Evolutionary conservation across 2,329 filamentous ascomycete genomes (phyloP), one percentile per base, ranked within the genome.

Genomic region (Helotiales sp.): DNA sequence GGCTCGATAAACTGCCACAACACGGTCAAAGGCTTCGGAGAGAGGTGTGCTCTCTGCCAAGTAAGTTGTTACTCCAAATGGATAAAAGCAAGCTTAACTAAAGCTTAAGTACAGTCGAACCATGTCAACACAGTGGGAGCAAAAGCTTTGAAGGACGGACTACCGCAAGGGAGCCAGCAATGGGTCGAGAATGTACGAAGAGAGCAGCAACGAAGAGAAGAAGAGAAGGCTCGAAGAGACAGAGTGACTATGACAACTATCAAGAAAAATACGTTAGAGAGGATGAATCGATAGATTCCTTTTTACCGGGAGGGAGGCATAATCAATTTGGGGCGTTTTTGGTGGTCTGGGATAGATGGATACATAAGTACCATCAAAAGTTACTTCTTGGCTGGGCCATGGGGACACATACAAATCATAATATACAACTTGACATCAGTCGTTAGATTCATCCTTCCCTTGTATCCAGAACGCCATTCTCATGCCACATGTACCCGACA

Each of bases 1-100:
- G 75, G 76, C 72, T 77, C 76, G 13, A 75, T 78, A 64, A 76
- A 78, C 66, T 80, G 79, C 74, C 77, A 76, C 62, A 80, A 80
- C 64, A 75, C 71, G 2, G 79, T 80, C 28, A 66, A 69, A 47
- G 76, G 73, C 52, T 80, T 80, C 58, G 79, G 79, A 10, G 78
- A 80, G 34, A 69, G 77, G 45, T 80, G 79, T 71, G 77, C 75
- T 69, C 74, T 79, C 26, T 80, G 79, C 65, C 69, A 76, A 20
- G 78, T 79, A 67, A 70, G 76, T 69, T 13, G 30, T 10, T 13
- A n/a, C 7, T 34, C 13, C 13, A 3, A 52, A 30, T 34, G 8
- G 11, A 63, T 30, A 20, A 61, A 20, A 49, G 24, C 49, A 26
- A 55, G 43, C 52, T 63, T 32, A 49, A 52, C 62, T 59, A 64